A percentile compares a stretch with the other conserved stretches of the same genome.
phyloP scores from a whole-genome alignment of 192 early-diverging fungal genomes.

The Coemansia sp. region DNA sequence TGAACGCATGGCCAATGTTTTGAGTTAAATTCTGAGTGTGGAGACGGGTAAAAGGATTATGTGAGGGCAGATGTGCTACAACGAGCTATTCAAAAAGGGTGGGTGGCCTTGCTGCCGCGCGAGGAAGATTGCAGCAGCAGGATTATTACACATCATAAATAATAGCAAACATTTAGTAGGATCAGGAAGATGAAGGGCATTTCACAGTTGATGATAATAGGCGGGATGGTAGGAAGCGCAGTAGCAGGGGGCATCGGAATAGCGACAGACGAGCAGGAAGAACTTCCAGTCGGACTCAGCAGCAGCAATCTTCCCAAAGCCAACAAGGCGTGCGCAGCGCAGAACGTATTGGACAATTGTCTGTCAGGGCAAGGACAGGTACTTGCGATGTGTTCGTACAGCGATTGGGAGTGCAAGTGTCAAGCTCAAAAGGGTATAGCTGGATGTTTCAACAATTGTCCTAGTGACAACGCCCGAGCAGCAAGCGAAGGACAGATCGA shows the following conservation, averaged over 20 bases:
- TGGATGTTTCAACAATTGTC: conserved; percentile 51
- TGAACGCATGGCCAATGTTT: neutral
- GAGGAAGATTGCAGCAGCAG: neutral
- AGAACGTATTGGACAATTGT: conserved; percentile 43
- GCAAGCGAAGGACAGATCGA: conserved; percentile 40
- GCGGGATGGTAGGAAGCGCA: neutral
- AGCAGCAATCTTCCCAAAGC: neutral
- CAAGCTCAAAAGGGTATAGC: conserved; percentile 43
- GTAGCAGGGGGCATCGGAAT: neutral
- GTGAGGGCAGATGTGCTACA: neutral
- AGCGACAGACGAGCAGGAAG: neutral
- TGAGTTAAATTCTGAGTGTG: neutral
- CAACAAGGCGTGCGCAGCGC: conserved; percentile 27
- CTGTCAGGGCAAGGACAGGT: conserved; percentile 22
- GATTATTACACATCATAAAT: too few species aligned
- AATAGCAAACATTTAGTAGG: too few species aligned
- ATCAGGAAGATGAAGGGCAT: neutral
- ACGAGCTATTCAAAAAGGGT: neutral
- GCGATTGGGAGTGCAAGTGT: conserved; percentile 56
- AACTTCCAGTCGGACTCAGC: neutral
- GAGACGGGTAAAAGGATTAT: neutral
- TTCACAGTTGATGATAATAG: neutral
- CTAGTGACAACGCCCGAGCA: conserved; percentile 22
- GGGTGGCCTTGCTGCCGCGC: too few species aligned
- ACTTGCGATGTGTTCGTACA: conserved; percentile 41